phyloP scores from a whole-genome alignment of 2,329 filamentous ascomycete genomes.

The Penicillium sp. region DNA sequence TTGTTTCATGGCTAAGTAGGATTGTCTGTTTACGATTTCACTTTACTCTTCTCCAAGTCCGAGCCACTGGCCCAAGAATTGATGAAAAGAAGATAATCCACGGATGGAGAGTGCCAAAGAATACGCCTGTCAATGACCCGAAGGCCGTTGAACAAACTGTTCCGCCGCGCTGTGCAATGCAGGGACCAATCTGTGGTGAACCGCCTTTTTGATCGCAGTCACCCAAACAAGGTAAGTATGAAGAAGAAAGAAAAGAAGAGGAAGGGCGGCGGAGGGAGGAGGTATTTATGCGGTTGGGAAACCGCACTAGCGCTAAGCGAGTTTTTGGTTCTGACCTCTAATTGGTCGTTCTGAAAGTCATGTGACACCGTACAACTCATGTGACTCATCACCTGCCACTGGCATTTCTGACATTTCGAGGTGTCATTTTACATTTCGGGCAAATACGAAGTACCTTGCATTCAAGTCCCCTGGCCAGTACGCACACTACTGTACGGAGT shows the following conservation, averaged over 20 bases:
- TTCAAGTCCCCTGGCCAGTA: neutral
- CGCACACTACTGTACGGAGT: too few species aligned
- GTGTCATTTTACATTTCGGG: neutral
- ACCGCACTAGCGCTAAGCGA: conserved; percentile 24
- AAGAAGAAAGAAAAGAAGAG: conserved; percentile 46
- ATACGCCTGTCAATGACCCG: conserved; percentile 44
- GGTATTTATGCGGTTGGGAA: conserved; percentile 33
- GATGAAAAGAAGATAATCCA: conserved; percentile 37
- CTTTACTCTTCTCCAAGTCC: conserved; percentile 36
- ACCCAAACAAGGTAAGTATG: conserved; percentile 56
- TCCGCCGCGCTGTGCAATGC: conserved; percentile 61
- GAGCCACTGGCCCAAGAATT: conserved; percentile 30
- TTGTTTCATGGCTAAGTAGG: too few species aligned
- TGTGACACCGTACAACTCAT: neutral
- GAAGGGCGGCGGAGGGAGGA: conserved; percentile 20
- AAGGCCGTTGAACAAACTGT: conserved; percentile 51
- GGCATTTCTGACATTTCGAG: neutral
- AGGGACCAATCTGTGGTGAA: conserved; percentile 52
- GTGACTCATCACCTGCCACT: neutral
- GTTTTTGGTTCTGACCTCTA: neutral
- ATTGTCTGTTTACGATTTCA: too few species aligned
- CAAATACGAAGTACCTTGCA: conserved; percentile 2
- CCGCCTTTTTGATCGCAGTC: conserved; percentile 50
- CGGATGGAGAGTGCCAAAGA: conserved; percentile 39
- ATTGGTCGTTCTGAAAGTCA: neutral